phyloP scores from a whole-genome alignment of 768 basidiomycete species.

The Pleurotus ostreatus region DNA sequence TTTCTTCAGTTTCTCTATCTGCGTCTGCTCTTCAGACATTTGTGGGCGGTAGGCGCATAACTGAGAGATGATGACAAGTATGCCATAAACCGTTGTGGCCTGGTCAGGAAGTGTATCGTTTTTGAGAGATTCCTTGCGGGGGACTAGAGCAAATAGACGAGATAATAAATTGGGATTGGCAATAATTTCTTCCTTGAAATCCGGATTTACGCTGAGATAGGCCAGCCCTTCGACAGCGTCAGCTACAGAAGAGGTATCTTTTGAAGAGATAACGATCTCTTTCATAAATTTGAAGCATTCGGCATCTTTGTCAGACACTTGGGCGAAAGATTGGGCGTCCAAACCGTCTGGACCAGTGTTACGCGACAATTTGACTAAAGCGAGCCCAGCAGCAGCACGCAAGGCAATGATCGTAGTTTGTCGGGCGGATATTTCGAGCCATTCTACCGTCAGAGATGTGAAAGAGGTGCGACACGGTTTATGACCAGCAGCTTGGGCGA shows the following conservation, averaged over 20 bases:
- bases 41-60: constrained; percentile 66
- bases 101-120: constrained; percentile 24
- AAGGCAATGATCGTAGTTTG: constrained; percentile 41
- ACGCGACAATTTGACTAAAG: constrained; percentile 73
- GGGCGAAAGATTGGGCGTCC: constrained; percentile 4
- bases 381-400: constrained; percentile 63
- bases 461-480: constrained; percentile 66
- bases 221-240: constrained; percentile 84
- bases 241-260: constrained; percentile 33
- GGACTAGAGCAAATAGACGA: constrained; percentile 52
- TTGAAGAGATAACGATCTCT: constrained; percentile 41
- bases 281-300: constrained; percentile 55
- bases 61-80: constrained; percentile 73
- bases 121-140: constrained; percentile 36
- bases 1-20: constrained; percentile 72
- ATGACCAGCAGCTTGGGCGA: constrained; percentile 74
- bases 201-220: constrained; percentile 67
- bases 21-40: constrained; percentile 76
- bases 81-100: constrained; percentile 68
- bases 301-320: constrained; percentile 28
- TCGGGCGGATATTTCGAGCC: constrained; percentile 62
- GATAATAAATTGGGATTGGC: constrained; percentile 50
- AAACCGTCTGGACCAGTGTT: constrained; percentile 42
- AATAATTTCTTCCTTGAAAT: constrained; percentile 60
- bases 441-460: constrained; percentile 49